These are phyloP conservation scores for Leptographium radiaticola DNA, from an alignment of 2,329 filamentous ascomycete species.

Conservation along the genomic window DNA sequence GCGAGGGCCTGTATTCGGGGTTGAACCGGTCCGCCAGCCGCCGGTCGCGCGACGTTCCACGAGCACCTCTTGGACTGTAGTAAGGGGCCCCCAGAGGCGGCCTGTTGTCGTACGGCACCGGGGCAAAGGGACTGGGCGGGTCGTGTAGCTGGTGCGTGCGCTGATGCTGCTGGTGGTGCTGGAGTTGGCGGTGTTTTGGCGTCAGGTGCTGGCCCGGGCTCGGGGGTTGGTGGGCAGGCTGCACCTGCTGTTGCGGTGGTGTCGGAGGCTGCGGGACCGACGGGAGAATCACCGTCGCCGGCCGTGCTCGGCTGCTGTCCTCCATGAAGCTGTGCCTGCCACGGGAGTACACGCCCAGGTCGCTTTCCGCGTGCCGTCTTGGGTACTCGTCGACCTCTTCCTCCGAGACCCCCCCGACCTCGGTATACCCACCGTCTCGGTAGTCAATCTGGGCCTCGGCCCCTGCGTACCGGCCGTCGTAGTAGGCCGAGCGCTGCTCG, in stretches of 20 bases:
- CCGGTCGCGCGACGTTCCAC: conserved; percentile 29
- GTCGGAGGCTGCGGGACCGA: conserved; percentile 14
- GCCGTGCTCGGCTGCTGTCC: conserved; percentile 37
- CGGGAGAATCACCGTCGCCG: conserved; percentile 24
- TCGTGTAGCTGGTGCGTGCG: not conserved
- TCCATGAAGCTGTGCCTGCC: conserved; percentile 43
- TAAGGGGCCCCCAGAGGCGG: conserved; percentile 20
- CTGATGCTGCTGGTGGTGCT: not conserved
- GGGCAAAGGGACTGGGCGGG: not conserved
- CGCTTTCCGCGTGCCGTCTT: conserved; percentile 20
- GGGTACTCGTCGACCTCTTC: conserved; percentile 21
- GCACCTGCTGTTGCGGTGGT: conserved; percentile 9
- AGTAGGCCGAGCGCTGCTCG: conserved; percentile 18
- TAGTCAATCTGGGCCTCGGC: conserved; percentile 9
- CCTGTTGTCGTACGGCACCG: conserved; percentile 16
- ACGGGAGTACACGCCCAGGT: not conserved
- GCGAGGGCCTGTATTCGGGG: conserved; percentile 15
- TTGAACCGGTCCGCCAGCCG: conserved; percentile 25
- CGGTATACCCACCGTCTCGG: conserved; percentile 6
- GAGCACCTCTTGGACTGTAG: conserved; percentile 30
- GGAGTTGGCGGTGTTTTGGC: not conserved
- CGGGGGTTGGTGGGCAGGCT: not conserved
- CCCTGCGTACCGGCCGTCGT: too few species aligned
- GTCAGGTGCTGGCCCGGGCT: not conserved
- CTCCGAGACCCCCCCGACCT: conserved; percentile 11